Evolutionary conservation across 768 basidiomycete species (phyloP).

Genomic region (Pisolithus tinctorius): DNA sequence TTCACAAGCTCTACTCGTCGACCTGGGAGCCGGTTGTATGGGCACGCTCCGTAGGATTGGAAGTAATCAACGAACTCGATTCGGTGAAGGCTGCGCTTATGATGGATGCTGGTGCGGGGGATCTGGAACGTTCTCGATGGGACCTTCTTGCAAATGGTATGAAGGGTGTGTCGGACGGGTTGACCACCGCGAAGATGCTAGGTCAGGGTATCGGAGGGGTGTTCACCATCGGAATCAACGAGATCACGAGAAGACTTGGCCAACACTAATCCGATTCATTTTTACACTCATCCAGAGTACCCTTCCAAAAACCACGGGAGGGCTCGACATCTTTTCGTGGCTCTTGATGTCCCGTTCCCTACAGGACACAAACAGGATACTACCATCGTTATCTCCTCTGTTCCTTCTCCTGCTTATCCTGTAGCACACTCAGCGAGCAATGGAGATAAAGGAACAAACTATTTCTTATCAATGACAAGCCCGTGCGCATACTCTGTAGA

Average conservation of each 20-base stretch:
- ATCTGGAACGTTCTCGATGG: conserved; percentile 25
- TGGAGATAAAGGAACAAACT: too few relatives aligned
- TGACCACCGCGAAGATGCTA: conserved; percentile 27
- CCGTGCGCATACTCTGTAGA: too few relatives aligned
- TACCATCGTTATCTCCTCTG: too few relatives aligned
- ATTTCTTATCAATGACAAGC: too few relatives aligned
- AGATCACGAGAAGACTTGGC: conserved; percentile 14
- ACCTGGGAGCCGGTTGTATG: conserved; percentile 69
- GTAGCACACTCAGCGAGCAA: too few relatives aligned
- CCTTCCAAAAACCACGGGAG: too few relatives aligned
- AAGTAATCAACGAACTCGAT: conserved; percentile 86
- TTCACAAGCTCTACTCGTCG: conserved; percentile 79
- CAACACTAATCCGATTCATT: not conserved
- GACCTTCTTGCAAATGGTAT: conserved; percentile 34
- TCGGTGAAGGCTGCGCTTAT: conserved; percentile 79
- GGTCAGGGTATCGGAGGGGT: conserved; percentile 19
- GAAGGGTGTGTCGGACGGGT: conserved; percentile 34
- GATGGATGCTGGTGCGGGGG: conserved; percentile 60
- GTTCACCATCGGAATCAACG: conserved; percentile 24
- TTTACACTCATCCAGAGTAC: too few relatives aligned
- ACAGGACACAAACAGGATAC: too few relatives aligned
- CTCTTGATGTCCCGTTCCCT: too few relatives aligned
- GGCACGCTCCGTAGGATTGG: conserved; percentile 82
- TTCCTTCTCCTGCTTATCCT: too few relatives aligned
- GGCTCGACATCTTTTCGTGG: too few relatives aligned